Evolutionary conservation across 495 filamentous ascomycete genomes (phyloP), one percentile per base, ranked within the genome.

Genomic region (Glutinoglossum americanum): DNA sequence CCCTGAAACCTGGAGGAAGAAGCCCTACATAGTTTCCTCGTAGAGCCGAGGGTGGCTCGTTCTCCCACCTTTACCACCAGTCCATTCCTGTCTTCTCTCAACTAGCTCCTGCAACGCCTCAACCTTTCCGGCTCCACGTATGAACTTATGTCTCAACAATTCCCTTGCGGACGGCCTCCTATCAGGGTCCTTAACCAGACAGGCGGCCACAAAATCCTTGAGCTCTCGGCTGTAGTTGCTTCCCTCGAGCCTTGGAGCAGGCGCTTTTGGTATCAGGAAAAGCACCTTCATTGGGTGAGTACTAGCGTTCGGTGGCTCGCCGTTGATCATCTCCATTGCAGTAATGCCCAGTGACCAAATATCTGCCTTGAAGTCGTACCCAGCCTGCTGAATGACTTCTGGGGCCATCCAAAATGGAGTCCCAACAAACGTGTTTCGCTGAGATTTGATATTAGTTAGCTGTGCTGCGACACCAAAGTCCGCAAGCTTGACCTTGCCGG

Each of bases 371-470:
- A 86, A 94, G 68, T 95, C 89, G 62, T 98, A 97, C 28, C 92
- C 92, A 56, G 85, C 80, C 71, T 97, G 90, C 69, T 96, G 84
- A 62, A 98, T 98, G 19, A 98, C 92, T 67, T 98, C 92, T 8
- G 92, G 92, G 4, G 92, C 92, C 92, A 98, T 98, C 92, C 92
- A 98, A 71, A 94, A 98, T 0, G 92, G 92, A 3, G 92, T 98
- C 8, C 92, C 92, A n/a, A 98, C 92, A 64, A 98, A 97, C 0
- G 92, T 98, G 63, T 95, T 94, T 26, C 92, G 84, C 72, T 95
- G 88, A 8, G 92, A 95, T 71, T 96, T 97, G 67, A 95, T 94
- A 69, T 94, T 93, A 59, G 87, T 89, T 57, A 99, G 76, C 66
- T 99, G 92, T 15, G 90, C 92, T 9, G 92, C 92, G 32, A 99